Conservation (phyloP, 257 asterid genomes). For the Solanum piurae region DNA sequence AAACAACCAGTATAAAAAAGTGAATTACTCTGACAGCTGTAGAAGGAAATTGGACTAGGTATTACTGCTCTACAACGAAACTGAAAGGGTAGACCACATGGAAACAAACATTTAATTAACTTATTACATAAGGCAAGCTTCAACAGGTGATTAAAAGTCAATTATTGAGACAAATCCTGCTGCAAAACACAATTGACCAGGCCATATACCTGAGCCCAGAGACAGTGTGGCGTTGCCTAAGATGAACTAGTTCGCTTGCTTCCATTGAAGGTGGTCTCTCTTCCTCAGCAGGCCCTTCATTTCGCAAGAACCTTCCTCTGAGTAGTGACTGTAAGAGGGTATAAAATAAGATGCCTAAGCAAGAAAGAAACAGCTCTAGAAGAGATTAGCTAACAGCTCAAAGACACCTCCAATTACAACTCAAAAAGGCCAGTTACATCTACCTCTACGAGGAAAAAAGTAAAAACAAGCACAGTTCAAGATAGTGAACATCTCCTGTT, state of each 20-base stretch:
- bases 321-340: conserved; percentile 43
- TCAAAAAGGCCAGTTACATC: background rate
- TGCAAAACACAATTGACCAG: conserved; percentile 1
- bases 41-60: background rate
- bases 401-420: background rate
- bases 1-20: background rate
- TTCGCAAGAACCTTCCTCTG: conserved; percentile 59
- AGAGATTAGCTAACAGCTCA: background rate
- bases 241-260: conserved; percentile 42
- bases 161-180: background rate
- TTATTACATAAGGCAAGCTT: background rate
- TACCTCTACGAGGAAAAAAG: background rate
- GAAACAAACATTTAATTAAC: background rate
- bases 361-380: background rate
- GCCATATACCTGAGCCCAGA: conserved; percentile 47
- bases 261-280: conserved; percentile 53
- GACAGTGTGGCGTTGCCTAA: conserved; percentile 59
- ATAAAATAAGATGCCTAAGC: background rate
- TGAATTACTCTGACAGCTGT: background rate
- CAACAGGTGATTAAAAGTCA: background rate
- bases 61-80: background rate
- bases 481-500: background rate
- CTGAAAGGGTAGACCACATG: background rate
- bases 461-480: background rate
- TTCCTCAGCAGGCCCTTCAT: conserved; percentile 49